These are phyloP conservation scores for Nelumbo lutea DNA, from an alignment of 164 flowering plant species.

Conservation along the genomic window DNA sequence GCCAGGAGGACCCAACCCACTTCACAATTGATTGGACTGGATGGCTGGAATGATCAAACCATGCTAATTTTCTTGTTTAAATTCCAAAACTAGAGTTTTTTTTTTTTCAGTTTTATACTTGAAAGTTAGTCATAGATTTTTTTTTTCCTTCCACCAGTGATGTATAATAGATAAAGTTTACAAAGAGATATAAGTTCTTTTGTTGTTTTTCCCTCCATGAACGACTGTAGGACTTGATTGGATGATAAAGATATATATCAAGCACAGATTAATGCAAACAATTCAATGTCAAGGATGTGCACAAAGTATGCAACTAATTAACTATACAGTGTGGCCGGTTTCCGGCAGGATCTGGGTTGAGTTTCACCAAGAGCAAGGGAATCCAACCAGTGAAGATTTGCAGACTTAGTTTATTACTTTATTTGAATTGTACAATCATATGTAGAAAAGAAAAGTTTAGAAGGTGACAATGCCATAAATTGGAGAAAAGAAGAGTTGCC, in stretches of 20 bases:
- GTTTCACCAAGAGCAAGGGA: not conserved
- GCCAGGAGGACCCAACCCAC: constrained; percentile 35
- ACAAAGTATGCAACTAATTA: no score
- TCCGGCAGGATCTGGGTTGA: not conserved
- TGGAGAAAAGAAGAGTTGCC: not conserved
- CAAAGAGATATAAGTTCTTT: not conserved
- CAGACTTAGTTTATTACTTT: not conserved
- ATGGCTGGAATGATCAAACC: not conserved
- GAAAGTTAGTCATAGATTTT: not conserved
- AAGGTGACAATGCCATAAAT: not conserved
- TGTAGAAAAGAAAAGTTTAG: not conserved
- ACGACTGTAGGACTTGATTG: no score
- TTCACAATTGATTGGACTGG: constrained; percentile 36
- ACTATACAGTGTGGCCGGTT: no score
- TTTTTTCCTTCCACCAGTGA: not conserved
- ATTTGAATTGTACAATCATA: no score
- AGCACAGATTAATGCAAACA: not conserved
- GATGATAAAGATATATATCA: not conserved
- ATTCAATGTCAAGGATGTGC: not conserved
- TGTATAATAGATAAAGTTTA: constrained; percentile 3
- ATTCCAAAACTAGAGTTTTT: not conserved
- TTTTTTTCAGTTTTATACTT: not conserved
- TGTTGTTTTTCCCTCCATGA: not conserved
- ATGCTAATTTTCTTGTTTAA: not conserved
- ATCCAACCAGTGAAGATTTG: not conserved